phyloP scores from a whole-genome alignment of 2,329 filamentous ascomycete genomes.

The Chrysoporthe deuterocubensis region DNA sequence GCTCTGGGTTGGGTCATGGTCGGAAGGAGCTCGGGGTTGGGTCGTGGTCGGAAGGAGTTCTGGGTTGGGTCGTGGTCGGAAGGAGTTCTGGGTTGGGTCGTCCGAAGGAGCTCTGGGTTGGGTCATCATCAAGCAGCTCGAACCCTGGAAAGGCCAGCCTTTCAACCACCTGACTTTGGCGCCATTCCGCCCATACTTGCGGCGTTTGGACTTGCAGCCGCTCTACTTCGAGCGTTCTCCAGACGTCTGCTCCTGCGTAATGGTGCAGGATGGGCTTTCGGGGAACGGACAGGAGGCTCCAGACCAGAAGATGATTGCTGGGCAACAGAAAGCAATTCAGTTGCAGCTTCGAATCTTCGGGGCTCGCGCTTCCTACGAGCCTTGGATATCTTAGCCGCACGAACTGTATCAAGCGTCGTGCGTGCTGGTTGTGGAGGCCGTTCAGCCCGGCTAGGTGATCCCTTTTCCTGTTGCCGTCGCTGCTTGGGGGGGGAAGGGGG shows the following conservation, averaged over 20 bases:
- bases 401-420: neutral
- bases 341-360: neutral
- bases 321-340: neutral
- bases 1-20: too few species aligned
- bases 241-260: neutral
- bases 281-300: neutral
- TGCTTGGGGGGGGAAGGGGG: neutral
- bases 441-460: neutral
- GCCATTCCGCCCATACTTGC: too few species aligned
- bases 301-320: neutral
- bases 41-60: too few species aligned
- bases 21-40: too few species aligned
- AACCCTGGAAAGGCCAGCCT: too few species aligned
- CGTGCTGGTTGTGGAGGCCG: neutral
- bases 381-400: neutral
- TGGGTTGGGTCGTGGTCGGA: too few species aligned
- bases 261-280: neutral
- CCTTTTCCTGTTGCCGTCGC: neutral
- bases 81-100: too few species aligned
- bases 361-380: neutral
- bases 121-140: too few species aligned
- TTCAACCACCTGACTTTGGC: neutral
- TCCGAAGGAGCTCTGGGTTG: too few species aligned
- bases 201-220: neutral
- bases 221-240: neutral